Percentiles rank a stretch among this genome's conserved stretches.
Conservation (phyloP, 768 basidiomycete genomes). For the Hemileccinum rubropunctum region DNA sequence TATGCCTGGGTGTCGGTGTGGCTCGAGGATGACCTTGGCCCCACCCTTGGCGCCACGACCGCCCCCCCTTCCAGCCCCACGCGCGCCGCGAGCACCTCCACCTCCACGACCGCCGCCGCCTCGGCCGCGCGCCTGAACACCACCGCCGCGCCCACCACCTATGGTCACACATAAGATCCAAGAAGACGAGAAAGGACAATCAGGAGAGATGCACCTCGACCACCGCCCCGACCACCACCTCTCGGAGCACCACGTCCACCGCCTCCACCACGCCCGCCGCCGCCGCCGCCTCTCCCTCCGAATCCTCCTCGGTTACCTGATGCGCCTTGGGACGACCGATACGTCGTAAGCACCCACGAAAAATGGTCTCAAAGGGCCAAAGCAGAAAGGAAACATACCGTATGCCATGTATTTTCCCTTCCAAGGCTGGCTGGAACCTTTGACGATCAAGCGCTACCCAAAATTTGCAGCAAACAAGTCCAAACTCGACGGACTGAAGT, state of each 20-base stretch:
- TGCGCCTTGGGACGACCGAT: slow-evolving; percentile 37
- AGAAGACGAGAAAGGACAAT: neutral
- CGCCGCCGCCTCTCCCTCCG: slow-evolving; percentile 41
- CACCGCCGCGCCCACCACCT: slow-evolving; percentile 20
- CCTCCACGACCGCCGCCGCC: slow-evolving; percentile 39
- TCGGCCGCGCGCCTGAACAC: slow-evolving; percentile 31
- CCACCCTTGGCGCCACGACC: slow-evolving; percentile 74
- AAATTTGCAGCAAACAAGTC: neutral
- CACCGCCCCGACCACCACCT: slow-evolving; percentile 42
- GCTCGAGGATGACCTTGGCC: slow-evolving; percentile 87
- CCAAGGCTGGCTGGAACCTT: neutral
- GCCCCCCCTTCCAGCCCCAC: slow-evolving; percentile 54
- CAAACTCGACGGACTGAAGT: neutral
- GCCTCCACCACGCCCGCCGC: slow-evolving; percentile 39
- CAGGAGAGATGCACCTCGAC: slow-evolving; percentile 30
- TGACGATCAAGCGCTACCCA: neutral
- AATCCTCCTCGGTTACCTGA: slow-evolving; percentile 80
- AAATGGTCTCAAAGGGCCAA: too few species aligned
- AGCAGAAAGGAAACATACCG: slow-evolving; percentile 21
- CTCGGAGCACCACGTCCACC: slow-evolving; percentile 37
- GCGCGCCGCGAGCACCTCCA: slow-evolving; percentile 47
- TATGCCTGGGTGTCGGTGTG: slow-evolving; percentile 90
- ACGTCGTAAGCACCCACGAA: neutral
- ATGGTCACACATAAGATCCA: slow-evolving; percentile 1
- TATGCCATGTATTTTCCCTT: slow-evolving; percentile 32